These are phyloP conservation scores for Acanthamoeba castellanii DNA, from an alignment of 208 protist species.

Conservation along the genomic window DNA sequence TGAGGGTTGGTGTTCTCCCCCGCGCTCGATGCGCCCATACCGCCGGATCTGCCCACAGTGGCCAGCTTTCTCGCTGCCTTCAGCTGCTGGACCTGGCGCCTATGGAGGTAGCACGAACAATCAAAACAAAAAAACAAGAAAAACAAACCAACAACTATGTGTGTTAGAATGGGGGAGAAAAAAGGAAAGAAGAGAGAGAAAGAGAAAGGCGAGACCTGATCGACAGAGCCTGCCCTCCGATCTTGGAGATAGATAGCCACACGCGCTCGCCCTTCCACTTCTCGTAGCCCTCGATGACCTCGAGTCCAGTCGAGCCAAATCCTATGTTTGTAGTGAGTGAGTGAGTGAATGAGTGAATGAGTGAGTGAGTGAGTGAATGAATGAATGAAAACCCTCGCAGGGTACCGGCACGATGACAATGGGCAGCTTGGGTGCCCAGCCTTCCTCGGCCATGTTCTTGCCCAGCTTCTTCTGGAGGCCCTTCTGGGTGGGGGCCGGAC, in stretches of 20 bases:
- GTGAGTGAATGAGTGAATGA: no score
- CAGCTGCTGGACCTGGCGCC: not conserved
- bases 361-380: no score
- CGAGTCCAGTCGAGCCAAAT: conserved; percentile 69
- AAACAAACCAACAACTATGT: not conserved
- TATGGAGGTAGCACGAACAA: not conserved
- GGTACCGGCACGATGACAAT: conserved; percentile 69
- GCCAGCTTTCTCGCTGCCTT: not conserved
- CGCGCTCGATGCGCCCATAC: no score
- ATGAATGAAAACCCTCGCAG: not conserved
- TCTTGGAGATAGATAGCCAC: conserved; percentile 69
- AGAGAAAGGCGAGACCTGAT: not conserved
- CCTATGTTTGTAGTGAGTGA: not conserved
- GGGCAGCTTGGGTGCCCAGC: conserved; percentile 57
- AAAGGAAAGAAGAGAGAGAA: no score
- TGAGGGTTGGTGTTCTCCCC: not conserved
- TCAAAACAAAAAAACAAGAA: no score
- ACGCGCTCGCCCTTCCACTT: conserved; percentile 70
- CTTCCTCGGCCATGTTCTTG: conserved; percentile 63
- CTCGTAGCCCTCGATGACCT: conserved; percentile 68
- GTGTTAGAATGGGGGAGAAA: no score
- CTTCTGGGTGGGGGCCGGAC: not conserved
- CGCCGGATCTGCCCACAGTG: not conserved
- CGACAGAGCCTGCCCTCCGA: conserved; percentile 32
- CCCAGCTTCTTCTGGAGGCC: conserved; percentile 42